Base-by-base conservation (phyloP, 148 eudicot genomes). In the Heliosperma pusillum region DNA sequence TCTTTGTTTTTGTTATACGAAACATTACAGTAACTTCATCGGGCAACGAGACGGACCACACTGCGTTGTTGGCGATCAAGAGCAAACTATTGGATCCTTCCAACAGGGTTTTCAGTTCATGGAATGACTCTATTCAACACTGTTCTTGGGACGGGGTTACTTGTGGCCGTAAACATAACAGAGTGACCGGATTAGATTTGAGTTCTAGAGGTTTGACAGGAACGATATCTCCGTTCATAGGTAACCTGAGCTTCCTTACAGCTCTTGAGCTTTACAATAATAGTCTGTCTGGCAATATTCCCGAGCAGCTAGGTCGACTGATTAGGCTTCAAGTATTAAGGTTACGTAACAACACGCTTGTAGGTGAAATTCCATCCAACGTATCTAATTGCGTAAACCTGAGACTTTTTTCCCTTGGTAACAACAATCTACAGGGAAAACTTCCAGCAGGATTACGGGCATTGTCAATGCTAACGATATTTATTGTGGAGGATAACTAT, bases 21-120 rank as follows among this genome's bases (percentile, higher is more conserved):
- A 36, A 36, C 0, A 36, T 61, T 24, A 33, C n/a, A 17, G 3
- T 9, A 30, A 22, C 16, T 0, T 2, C 33, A 33, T 9, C 47
- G 0, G 42, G 9, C 12, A 66, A 76, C 33, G 70, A 50, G 69
- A 74, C 77, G 4, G 77, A 74, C 52, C 40, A 26, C 15, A 58
- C 27, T 2, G 82, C 88, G 21, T 78, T 88, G 72, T 65, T 84
- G 21, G 80, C 78, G n/a, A 84, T 88, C 61, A 88, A 82, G 77
- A 77, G 72, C 2, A 42, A 75, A n/a, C 67, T 82, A 11, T 40
- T 59, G 1, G 66, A 64, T 15, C 83, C 69, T 21, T 76, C 77
- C 5, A 8, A 44, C 0, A 61, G 75, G 10, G 71, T 76, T 63
- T 69, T 79, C 6, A 40, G 27, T 63, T 82, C 83, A 15, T 88